Evolutionary conservation across 257 asterid species (phyloP).

Genomic region (Solanum chmielewskii): DNA sequence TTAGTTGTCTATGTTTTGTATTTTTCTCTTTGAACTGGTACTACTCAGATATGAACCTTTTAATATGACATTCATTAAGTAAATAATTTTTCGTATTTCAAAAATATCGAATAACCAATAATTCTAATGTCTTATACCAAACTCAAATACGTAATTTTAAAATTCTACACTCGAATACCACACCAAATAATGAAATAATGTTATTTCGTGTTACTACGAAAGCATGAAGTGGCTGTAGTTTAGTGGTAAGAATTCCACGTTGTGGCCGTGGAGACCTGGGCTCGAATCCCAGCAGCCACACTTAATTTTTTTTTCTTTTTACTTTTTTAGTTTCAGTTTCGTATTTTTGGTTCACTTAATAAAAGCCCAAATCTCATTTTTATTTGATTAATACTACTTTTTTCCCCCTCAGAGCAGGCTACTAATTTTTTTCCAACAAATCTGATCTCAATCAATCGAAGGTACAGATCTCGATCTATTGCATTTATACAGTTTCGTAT

Average conservation of each 20-base stretch:
- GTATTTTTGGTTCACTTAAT: not conserved
- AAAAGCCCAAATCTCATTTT: not conserved
- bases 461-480: not conserved
- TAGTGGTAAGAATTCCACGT: conserved; percentile 99
- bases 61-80: too few relatives aligned
- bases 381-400: not conserved
- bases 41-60: too few relatives aligned
- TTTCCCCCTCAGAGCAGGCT: not conserved
- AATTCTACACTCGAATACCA: too few relatives aligned
- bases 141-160: too few relatives aligned
- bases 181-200: too few relatives aligned
- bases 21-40: not conserved
- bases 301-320: not conserved
- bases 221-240: conserved; percentile 65
- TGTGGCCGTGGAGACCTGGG: conserved; percentile 99
- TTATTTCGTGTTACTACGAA: accelerated
- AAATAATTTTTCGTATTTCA: accelerated
- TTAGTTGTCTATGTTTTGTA: not conserved
- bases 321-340: not conserved
- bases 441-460: not conserved
- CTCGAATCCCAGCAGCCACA: conserved; percentile 99
- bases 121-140: too few relatives aligned
- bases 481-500: not conserved
- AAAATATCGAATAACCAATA: too few relatives aligned
- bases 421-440: not conserved